Conservation (phyloP, 2,329 filamentous ascomycete genomes). For the Aureobasidium mangrovei region DNA sequence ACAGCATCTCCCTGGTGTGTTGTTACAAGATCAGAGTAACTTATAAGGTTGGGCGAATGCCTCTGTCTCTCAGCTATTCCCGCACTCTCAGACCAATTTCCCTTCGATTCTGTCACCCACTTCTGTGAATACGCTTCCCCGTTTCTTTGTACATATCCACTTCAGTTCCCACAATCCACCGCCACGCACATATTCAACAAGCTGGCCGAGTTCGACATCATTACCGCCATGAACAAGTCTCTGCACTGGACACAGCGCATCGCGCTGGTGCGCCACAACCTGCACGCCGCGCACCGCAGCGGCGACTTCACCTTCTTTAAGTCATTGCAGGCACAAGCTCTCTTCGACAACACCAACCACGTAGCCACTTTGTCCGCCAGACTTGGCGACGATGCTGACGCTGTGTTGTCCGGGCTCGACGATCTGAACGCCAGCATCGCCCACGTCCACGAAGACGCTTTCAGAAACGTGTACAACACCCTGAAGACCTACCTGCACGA, state of each 20-base stretch:
- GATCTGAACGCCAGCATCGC: slow-evolving; percentile 39
- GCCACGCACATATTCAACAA: background rate
- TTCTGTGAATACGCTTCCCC: background rate
- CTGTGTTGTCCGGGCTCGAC: slow-evolving; percentile 36
- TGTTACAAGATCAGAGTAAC: background rate
- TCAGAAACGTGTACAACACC: slow-evolving; percentile 38
- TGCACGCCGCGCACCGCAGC: slow-evolving; percentile 35
- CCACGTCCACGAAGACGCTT: slow-evolving; percentile 39
- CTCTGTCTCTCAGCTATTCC: background rate
- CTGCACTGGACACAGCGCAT: slow-evolving; percentile 40
- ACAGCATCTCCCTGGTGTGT: background rate
- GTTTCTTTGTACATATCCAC: background rate
- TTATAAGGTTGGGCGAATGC: background rate
- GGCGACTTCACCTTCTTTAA: slow-evolving; percentile 42
- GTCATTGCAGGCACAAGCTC: slow-evolving; percentile 32
- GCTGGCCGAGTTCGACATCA: slow-evolving; percentile 19
- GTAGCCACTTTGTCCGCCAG: slow-evolving; percentile 33
- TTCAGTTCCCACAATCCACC: background rate
- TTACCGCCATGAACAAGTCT: slow-evolving; percentile 22
- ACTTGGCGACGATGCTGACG: slow-evolving; percentile 36
- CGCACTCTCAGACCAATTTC: background rate
- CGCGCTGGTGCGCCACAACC: slow-evolving; percentile 37
- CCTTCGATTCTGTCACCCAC: background rate
- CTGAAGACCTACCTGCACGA: slow-evolving; percentile 25
- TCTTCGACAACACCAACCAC: slow-evolving; percentile 38